Base-by-base conservation (phyloP, 352 stramenopile genomes). In the Phytophthora megakarya region DNA sequence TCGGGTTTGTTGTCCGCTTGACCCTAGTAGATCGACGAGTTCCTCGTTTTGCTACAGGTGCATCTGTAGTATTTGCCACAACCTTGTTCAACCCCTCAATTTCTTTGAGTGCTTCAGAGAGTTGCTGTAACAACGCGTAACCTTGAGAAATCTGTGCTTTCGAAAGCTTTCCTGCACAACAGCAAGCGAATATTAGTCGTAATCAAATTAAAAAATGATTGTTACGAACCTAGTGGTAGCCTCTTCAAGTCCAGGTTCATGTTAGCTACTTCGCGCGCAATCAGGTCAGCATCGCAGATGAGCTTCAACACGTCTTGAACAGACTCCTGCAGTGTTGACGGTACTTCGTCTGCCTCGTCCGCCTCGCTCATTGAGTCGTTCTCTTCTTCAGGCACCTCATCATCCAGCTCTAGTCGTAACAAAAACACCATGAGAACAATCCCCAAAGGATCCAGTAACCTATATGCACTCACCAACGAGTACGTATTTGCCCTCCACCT, bases 81-180 rank as follows among this genome's bases (percentile, higher is more conserved):
- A 22, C 12, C 51, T 81, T 81, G 1, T 61, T 61, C 5, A 90
- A 44, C 13, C 70, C 58, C 6, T 67, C 51, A 45, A 88, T 88
- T 25, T 82, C 73, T 19, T 81, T 48, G 13, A 90, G 72, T 12
- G 73, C 54, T 28, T 58, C 66, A n/a, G 76, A 84, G 13, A 90
- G 63, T 15, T 77, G 43, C 51, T 90, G 72, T 8, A 90, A 44
- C 28, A 90, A 60, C 23, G 50, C 58, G 49, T 90, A 90, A 13
- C 78, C 81, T 23, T 81, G 81, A 3, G 78, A 87, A 56, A 90
- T 90, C 53, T 90, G 81, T 6, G 73, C 25, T 50, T 86, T 81
- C 5, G 81, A 90, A 5, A 86, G 65, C 5, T 78, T 74, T 19
- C 71, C 67, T 76, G 10, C 10, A 38, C 33, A 44, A 11, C 40